Percentiles rank a stretch among this genome's conserved stretches.
Conservation (phyloP, 176 grass and related monocot species). For the Musa itinerans region DNA sequence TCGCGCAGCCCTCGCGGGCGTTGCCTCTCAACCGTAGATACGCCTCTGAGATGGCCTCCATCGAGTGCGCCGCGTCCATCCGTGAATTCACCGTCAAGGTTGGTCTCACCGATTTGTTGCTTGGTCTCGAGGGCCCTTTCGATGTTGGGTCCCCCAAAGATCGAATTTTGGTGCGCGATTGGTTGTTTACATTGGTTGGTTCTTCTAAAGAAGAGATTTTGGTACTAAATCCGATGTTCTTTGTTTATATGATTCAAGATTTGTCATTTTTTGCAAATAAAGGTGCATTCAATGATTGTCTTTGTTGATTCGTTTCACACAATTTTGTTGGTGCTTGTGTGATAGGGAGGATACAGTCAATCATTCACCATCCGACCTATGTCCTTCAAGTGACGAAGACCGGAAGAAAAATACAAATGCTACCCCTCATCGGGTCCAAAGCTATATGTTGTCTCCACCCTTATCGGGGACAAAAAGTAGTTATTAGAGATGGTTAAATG, state of each 20-base stretch:
- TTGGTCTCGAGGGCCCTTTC: not conserved
- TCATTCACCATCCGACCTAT: too few relatives aligned
- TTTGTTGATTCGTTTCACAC: not conserved
- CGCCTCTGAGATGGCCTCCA: conserved; percentile 50
- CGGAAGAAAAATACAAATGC: too few relatives aligned
- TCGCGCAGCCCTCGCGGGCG: not conserved
- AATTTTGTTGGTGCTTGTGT: not conserved
- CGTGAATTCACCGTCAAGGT: conserved; percentile 96
- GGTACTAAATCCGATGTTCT: not conserved
- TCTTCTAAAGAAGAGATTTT: not conserved
- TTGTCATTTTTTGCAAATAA: not conserved
- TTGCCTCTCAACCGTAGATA: conserved; percentile 8
- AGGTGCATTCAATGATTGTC: not conserved
- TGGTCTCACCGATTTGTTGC: not conserved
- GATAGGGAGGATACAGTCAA: too few relatives aligned
- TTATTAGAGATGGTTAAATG: too few relatives aligned
- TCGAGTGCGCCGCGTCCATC: conserved; percentile 47
- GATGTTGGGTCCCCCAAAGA: not conserved
- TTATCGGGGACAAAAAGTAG: too few relatives aligned
- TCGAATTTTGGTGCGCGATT: not conserved
- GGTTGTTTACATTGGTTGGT: not conserved
- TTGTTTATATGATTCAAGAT: not conserved
- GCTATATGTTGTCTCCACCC: too few relatives aligned
- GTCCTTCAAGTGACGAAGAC: too few relatives aligned
- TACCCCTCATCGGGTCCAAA: too few relatives aligned